A percentile compares a stretch with the other conserved stretches of the same genome.
These are phyloP conservation scores for Inosperma sp. DNA, from an alignment of 768 basidiomycete species.

Conservation along the genomic window DNA sequence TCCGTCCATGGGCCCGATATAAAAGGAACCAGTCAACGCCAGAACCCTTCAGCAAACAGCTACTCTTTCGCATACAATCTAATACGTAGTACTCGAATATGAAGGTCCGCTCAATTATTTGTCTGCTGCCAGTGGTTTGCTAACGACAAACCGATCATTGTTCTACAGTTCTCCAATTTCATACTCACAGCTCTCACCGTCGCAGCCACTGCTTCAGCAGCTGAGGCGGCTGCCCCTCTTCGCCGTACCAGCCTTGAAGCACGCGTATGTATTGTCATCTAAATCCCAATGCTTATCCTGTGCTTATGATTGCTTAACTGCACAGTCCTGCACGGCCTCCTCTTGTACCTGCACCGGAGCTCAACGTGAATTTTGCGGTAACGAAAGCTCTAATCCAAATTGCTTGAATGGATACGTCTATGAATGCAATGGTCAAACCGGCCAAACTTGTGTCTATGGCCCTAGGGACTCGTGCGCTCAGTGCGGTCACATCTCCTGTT, in stretches of 20 bases:
- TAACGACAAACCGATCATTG: background rate
- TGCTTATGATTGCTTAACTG: background rate
- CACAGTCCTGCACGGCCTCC: background rate
- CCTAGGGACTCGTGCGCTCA: background rate
- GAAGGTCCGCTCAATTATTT: background rate
- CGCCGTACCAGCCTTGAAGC: background rate
- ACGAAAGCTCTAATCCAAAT: background rate
- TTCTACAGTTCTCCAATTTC: background rate
- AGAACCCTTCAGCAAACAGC: background rate
- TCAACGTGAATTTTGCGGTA: slow-evolving; percentile 1
- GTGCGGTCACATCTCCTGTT: too few relatives aligned
- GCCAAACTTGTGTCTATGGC: background rate
- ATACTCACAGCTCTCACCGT: background rate
- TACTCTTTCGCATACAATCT: background rate
- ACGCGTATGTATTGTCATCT: background rate
- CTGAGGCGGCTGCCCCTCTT: background rate
- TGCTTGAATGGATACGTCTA: background rate
- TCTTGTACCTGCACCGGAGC: background rate
- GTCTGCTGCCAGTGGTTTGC: background rate
- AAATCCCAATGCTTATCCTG: background rate
- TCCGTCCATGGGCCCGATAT: too few relatives aligned
- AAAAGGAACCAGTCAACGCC: background rate
- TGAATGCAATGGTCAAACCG: background rate
- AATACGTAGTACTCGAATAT: background rate
- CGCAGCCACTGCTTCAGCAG: background rate